Base-by-base conservation (phyloP, 2,329 filamentous ascomycete species). In the Colletotrichum kahawae region DNA sequence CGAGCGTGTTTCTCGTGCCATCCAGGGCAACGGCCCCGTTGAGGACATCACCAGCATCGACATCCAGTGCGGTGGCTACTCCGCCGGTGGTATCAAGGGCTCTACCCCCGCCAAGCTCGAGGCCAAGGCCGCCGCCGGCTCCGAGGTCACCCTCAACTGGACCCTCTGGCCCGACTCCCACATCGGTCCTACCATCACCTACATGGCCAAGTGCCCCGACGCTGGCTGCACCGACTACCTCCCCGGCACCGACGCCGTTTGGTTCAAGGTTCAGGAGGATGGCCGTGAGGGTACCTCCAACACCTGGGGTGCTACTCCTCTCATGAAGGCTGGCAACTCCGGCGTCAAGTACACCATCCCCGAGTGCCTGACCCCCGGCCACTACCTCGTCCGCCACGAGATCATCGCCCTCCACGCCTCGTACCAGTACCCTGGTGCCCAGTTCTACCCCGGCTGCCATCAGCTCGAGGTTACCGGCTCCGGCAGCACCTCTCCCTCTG, bases 21-120 rank as follows among this genome's bases (percentile, higher is more conserved):
- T 92, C 74, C 85, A 89, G 75, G 90, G 90, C 57, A 92, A 92
- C 81, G 90, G 91, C 8, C 90, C 90, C 2, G 87, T 92, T 34
- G 82, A 88, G 75, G 87, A 92, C 72, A 79, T 92, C 18, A 86
- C 85, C 5, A 84, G 85, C 24, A 84, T 87, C 69, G 90, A 92
- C 77, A 70, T 92, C 14, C 89, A 91, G 80, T 92, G 91, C 82
- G 88, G 88, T 69, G 89, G 89, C 51, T 89, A 87, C 71, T 83
- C 87, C 8, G 88, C 82, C 24, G 87, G 87, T 18, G 88, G 88
- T n/a, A 80, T 84, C 71, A 79, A 82, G 10, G 90, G 88, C 29
- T 88, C 88, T 18, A 79, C 81, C 31, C 90, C 90, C 18, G 90
- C 90, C 7, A 81, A 87, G 12, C 85, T 92, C 1, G 88, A 90